phyloP scores from a whole-genome alignment of 1,139 yeast species.

The Keqinozyma sinolaborantium region DNA sequence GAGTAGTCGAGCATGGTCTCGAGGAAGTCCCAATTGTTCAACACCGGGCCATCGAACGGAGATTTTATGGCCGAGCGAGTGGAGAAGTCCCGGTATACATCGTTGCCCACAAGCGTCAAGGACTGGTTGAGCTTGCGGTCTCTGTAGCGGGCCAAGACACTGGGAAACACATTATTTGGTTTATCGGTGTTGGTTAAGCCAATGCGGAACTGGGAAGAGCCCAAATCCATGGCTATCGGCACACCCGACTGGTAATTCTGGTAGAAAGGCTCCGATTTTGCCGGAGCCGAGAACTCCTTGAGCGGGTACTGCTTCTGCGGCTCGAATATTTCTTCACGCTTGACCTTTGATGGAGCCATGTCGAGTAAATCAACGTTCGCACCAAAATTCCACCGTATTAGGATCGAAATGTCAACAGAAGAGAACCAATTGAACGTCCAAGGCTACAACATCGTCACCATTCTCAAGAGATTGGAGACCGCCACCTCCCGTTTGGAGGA shows the following conservation, averaged over 20 bases:
- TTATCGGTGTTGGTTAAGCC: constrained; percentile 55
- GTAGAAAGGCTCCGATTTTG: constrained; percentile 48
- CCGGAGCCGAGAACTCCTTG: constrained; percentile 40
- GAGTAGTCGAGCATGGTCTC: constrained; percentile 83
- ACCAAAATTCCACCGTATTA: constrained; percentile 2
- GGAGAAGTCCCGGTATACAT: constrained; percentile 67
- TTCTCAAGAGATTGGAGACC: constrained; percentile 82
- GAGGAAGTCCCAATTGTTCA: constrained; percentile 90
- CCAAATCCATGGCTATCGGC: constrained; percentile 84
- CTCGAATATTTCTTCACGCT: constrained; percentile 28
- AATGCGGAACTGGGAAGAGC: constrained; percentile 64
- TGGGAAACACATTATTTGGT: constrained; percentile 71
- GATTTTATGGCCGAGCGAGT: constrained; percentile 66
- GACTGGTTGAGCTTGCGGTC: constrained; percentile 69
- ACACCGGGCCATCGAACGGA: constrained; percentile 83
- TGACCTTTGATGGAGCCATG: constrained; percentile 19
- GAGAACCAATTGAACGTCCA: constrained; percentile 61
- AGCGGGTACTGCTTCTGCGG: constrained; percentile 52
- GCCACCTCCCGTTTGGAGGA: constrained; percentile 93
- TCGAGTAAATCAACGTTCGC: constrained; percentile 2
- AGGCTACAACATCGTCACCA: constrained; percentile 78
- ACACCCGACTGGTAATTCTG: constrained; percentile 47
- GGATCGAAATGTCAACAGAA: constrained; percentile 33
- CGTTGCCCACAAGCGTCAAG: constrained; percentile 79
- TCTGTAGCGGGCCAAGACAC: constrained; percentile 67